Base-by-base conservation (phyloP, 768 basidiomycete genomes). In the Mycena floridula region DNA sequence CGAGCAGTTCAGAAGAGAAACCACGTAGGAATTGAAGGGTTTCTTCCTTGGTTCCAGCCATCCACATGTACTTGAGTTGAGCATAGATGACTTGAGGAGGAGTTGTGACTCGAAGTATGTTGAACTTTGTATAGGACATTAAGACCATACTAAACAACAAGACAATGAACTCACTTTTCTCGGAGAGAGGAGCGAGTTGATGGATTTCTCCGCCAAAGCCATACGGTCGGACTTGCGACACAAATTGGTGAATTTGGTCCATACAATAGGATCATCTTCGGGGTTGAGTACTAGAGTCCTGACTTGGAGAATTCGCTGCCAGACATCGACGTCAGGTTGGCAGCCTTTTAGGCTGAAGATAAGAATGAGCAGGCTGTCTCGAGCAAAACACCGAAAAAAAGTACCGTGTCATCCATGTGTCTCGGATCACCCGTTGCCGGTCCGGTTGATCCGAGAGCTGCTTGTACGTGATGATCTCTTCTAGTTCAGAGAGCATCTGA, bases 191-290 rank as follows among this genome's bases (percentile, higher is more conserved):
- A 99, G 65, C 0, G 92, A 95, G 51, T 93, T 89, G 56, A 99
- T 86, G 0, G 95, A 95, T 67, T 98, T 98, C 54, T 97, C 93
- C 0, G 95, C 94, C 40, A 99, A 68, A n/a, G 77, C 76, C 79
- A 98, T 89, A 5, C 96, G 82, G 40, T 95, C 92, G 13, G 81
- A 88, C 65, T 95, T 95, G 42, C 96, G 89, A 59, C 96, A 98
- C 1, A 98, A 70, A 56, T 99, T 98, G 2, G 95, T 90, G 57
- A 99, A 97, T 65, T 96, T 93, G 65, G 98, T 96, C 93, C 94
- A 98, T 82, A 96, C 97, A 37, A 88, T 79, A 37, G 89, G 90
- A 59, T 97, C 93, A 50, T 96, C 92, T 51, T 89, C 89, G 0
- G 96, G 95, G 36, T 81, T 88, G 23, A 97, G 72, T 18, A 99